Percentiles rank a stretch among this genome's conserved stretches.
phyloP scores from a whole-genome alignment of 164 flowering plant genomes.

The Dillenia suffruticosa region DNA sequence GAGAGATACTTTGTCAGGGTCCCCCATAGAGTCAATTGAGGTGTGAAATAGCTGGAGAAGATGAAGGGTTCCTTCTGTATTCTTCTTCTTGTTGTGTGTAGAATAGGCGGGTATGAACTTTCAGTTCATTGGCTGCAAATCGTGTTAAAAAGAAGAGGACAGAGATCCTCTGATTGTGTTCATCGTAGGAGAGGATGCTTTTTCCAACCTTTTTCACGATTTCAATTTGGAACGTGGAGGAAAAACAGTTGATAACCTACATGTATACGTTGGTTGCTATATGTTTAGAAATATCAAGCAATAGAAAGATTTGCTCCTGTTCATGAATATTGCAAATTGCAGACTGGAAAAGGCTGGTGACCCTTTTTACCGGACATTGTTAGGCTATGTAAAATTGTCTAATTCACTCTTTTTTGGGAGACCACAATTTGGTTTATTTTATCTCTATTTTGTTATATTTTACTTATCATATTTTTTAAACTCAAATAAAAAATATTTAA shows the following conservation, averaged over 20 bases:
- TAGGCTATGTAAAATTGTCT: too few relatives aligned
- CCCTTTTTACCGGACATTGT: neutral
- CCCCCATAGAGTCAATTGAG: slow-evolving; percentile 9
- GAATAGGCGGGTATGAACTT: too few relatives aligned
- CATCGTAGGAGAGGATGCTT: slow-evolving; percentile 8
- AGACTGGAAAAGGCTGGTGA: neutral
- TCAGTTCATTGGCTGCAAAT: neutral
- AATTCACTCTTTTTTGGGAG: too few relatives aligned
- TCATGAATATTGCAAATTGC: neutral
- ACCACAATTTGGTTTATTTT: too few relatives aligned
- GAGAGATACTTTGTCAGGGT: slow-evolving; percentile 6
- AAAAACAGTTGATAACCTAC: neutral
- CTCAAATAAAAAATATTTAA: too few relatives aligned
- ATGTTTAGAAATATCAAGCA: neutral
- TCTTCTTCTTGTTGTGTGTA: neutral
- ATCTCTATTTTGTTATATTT: too few relatives aligned
- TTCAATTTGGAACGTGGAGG: neutral
- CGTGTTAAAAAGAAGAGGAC: slow-evolving; percentile 1
- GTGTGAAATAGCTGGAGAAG: slow-evolving; percentile 15
- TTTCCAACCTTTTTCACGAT: slow-evolving; percentile 6
- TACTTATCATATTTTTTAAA: too few relatives aligned
- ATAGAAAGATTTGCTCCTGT: neutral
- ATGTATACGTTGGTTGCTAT: neutral
- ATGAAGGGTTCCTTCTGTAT: neutral
- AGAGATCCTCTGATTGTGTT: slow-evolving; percentile 8